Evolutionary conservation across 345 rosid genomes (phyloP).

Genomic region (Xanthoceras sorbifolium): DNA sequence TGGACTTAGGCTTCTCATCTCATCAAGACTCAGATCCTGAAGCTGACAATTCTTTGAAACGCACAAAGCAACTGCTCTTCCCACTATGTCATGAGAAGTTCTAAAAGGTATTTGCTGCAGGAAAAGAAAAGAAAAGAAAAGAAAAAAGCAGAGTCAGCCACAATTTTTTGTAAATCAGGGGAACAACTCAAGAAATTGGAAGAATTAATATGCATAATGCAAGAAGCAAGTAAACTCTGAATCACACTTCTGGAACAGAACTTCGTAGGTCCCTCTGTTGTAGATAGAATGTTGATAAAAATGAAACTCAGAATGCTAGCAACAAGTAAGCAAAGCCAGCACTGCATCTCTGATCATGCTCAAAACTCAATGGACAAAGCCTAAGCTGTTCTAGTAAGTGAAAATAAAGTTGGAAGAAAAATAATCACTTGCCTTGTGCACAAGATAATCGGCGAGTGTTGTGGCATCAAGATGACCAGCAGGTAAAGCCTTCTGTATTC

Average conservation of each 20-base stretch:
- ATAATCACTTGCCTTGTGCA: constrained; percentile 66
- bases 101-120: constrained; percentile 86
- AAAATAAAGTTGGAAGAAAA: neutral
- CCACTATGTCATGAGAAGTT: constrained; percentile 91
- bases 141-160: no score
- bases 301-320: neutral
- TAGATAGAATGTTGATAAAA: no score
- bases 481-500: constrained; percentile 72
- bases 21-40: constrained; percentile 68
- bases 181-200: neutral
- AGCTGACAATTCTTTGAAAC: constrained; percentile 72
- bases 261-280: neutral
- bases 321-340: neutral
- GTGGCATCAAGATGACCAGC: constrained; percentile 97
- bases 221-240: neutral
- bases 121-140: constrained; percentile 2
- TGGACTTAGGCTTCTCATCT: constrained; percentile 60
- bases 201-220: neutral
- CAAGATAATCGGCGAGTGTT: constrained; percentile 96
- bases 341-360: neutral
- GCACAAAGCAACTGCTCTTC: constrained; percentile 82
- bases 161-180: neutral
- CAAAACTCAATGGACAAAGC: neutral
- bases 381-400: neutral
- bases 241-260: neutral